Evolutionary conservation across 345 rosid genomes (phyloP), one percentile per base, ranked within the genome.

Genomic region (Capsella bursapastoris): DNA sequence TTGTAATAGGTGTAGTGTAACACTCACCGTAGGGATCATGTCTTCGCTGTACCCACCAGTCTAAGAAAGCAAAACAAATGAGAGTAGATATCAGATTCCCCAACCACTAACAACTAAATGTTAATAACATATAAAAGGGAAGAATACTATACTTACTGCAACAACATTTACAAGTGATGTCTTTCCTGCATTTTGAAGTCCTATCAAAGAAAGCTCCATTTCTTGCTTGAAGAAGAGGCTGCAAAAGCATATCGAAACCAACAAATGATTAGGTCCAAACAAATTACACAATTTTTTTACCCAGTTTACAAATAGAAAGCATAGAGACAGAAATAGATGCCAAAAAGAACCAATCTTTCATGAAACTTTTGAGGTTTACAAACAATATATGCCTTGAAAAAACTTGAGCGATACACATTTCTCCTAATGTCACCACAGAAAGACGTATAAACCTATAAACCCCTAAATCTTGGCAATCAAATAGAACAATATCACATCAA

Each of bases 11-110:
- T 6, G 4, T 16, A 7, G 56, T 47, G 28, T 43, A 62, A 18
- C 6, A 40, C 86, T 47, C 18, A 89, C 94, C 34, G 95, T 91
- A n/a, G 97, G 97, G 66, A 91, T 91, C 97, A 91, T 91, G 71
- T 91, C 97, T 83, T 91, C 94, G 55, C 97, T 91, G 70, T 88
- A 91, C 66, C 94, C 97, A 78, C 94, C 94, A 62, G 94, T 91
- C 94, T 76, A 68, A 52, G 57, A 29, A 64, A 78, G 40, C 7
- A 37, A 50, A 57, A 57, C 9, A 9, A 2, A 57, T 68, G 50
- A 63, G 32, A 37, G 37, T 44, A 8, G 0, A 67, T 63, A 53
- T 67, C 47, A 49, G 49, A 60, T n/a, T 10, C 15, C 12, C n/a
- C 6, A 64, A 74, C 11, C 44, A 62, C n/a, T 10, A 51, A 7